Base-by-base conservation (phyloP, 352 stramenopile species). In the Phytophthora palmivora region DNA sequence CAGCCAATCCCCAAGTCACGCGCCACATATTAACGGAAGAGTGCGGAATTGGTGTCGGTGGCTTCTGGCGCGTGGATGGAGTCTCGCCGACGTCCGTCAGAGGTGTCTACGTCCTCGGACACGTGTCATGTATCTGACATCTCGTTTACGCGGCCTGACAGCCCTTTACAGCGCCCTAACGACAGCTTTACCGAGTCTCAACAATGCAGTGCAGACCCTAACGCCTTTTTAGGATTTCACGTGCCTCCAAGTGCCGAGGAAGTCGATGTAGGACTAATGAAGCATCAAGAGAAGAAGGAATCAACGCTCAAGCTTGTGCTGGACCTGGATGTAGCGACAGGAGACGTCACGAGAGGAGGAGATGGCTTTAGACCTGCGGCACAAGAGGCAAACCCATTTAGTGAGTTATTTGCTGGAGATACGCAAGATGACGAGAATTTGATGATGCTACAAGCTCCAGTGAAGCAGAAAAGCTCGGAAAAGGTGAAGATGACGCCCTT, bases 171-270 rank as follows among this genome's bases (percentile, higher is more conserved):
- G 26, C 52, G 18, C 16, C 34, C 49, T 4, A 73, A 63, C 58
- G 74, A 82, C 49, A 83, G 70, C 39, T 84, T 80, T 30, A 70
- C 49, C 16, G 49, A 74, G 28, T 83, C 78, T 0, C 67, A 67
- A 28, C 84, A 93, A 51, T 89, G 71, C 69, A 91, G 84, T 43
- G 80, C 84, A 6, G 80, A 91, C 56, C 68, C 73, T 34, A 80
- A 42, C 48, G 76, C 82, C 22, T 91, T 93, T 56, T n/a, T 63
- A 18, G 70, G 71, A 6, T 73, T 85, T 39, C 64, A 71, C 42
- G 48, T 74, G 24, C 19, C 58, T 19, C 44, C 50, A 11, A 57
- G 44, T 24, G 34, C 64, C 11, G 37, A 66, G n/a, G 19, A 74
- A 11, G 34, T 63, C 16, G 34, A 41, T 5, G 2, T 47, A 21